These are phyloP conservation scores for Pestalotiopsis sp. DNA, from an alignment of 2,329 filamentous ascomycete species.

Conservation along the genomic window DNA sequence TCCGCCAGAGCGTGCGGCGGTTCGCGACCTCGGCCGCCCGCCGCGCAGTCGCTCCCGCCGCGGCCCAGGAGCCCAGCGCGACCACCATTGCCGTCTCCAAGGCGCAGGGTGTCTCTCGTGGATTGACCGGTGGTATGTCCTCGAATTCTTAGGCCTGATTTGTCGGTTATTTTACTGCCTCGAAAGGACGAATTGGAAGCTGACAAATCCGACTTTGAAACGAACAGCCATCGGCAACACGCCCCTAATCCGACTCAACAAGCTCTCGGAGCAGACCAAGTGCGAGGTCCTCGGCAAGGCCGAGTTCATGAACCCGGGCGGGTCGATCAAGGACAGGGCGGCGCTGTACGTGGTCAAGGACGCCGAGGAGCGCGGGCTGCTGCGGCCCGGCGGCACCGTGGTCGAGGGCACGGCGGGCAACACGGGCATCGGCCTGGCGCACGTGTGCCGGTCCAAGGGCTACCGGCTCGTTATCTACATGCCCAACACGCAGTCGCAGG, in stretches of 20 bases:
- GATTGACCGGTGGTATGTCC: conserved; percentile 75
- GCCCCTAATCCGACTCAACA: conserved; percentile 87
- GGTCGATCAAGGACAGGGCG: conserved; percentile 93
- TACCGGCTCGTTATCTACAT: conserved; percentile 99
- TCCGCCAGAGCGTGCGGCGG: conserved; percentile 68
- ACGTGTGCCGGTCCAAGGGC: conserved; percentile 89
- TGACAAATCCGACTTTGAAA: conserved; percentile 5
- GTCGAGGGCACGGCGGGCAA: conserved; percentile 97
- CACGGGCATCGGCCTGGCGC: conserved; percentile 95
- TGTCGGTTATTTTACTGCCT: neutral
- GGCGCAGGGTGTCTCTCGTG: conserved; percentile 77
- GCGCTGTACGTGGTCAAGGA: conserved; percentile 92
- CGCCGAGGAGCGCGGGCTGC: conserved; percentile 84
- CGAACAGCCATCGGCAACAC: conserved; percentile 91
- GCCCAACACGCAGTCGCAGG: conserved; percentile 97
- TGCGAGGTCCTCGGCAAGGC: conserved; percentile 96
- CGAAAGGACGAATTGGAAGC: too few species aligned
- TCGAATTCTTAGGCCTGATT: neutral
- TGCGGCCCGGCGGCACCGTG: conserved; percentile 87
- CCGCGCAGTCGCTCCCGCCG: conserved; percentile 43
- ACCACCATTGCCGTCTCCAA: conserved; percentile 75
- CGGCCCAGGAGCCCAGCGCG: conserved; percentile 44
- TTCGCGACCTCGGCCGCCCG: conserved; percentile 67
- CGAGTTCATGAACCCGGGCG: conserved; percentile 98
- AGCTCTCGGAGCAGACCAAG: conserved; percentile 85